Evolutionary conservation across 1,284 basidiomycete species (phyloP).

Genomic region (Ustilago sp.): DNA sequence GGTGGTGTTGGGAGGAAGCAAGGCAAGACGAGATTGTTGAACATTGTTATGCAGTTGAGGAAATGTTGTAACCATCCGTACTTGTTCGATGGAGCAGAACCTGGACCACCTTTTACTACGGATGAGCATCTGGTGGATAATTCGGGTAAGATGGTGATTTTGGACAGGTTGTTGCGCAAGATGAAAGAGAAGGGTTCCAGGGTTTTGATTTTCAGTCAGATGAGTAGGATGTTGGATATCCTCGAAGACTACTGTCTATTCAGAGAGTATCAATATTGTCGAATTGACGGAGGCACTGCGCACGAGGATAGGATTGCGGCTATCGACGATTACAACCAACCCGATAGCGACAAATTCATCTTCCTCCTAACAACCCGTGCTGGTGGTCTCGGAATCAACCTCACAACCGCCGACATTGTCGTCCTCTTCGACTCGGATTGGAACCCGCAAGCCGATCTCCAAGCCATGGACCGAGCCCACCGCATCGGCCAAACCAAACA

Average conservation of each 20-base stretch:
- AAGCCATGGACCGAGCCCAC: constrained; percentile 99
- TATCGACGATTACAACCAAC: constrained; percentile 98
- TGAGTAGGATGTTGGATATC: constrained; percentile 95
- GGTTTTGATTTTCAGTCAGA: constrained; percentile 97
- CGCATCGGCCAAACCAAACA: constrained; percentile 99
- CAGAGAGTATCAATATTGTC: constrained; percentile 85
- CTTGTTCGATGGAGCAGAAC: constrained; percentile 75
- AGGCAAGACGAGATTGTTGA: constrained; percentile 96
- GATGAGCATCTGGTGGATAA: constrained; percentile 97
- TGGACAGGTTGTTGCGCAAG: constrained; percentile 86
- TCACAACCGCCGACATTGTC: constrained; percentile 94
- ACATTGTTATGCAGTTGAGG: constrained; percentile 97
- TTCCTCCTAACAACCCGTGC: constrained; percentile 97
- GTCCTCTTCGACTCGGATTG: constrained; percentile 98
- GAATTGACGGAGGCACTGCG: constrained; percentile 94
- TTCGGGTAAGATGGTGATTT: constrained; percentile 95
- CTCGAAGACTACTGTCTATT: constrained; percentile 98
- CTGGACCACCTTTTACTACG: constrained; percentile 97
- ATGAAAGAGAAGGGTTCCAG: constrained; percentile 95
- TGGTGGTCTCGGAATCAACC: constrained; percentile 97
- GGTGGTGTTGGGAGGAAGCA: constrained; percentile 81
- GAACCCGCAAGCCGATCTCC: constrained; percentile 98
- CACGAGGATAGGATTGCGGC: constrained; percentile 95
- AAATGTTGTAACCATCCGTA: constrained; percentile 75
- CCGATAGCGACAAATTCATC: constrained; percentile 93